phyloP scores from a whole-genome alignment of 78 protist genomes.

The Trichosphaerium sp. region DNA sequence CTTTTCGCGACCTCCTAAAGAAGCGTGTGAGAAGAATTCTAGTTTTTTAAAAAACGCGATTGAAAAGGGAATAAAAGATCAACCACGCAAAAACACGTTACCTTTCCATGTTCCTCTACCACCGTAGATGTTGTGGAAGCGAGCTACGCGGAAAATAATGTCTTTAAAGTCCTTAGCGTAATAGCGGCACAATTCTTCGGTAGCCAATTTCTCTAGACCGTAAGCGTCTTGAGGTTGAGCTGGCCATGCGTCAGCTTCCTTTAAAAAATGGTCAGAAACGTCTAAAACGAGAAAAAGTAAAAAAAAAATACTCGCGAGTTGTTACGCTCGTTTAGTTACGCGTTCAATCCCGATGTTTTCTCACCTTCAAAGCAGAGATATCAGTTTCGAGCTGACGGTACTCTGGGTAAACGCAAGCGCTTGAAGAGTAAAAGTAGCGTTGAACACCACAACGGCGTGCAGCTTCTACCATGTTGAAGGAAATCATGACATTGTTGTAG shows the following conservation, averaged over 20 bases:
- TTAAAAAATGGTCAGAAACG: constrained; percentile 16
- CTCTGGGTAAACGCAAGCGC: constrained; percentile 78
- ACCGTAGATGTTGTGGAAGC: constrained; percentile 86
- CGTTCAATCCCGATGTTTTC: no score
- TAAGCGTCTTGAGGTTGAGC: constrained; percentile 80
- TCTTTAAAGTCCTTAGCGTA: constrained; percentile 49
- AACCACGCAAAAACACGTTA: no score
- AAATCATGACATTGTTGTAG: no score
- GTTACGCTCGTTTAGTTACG: no score
- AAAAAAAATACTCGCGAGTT: no score
- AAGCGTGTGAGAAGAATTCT: no score
- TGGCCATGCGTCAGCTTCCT: constrained; percentile 75
- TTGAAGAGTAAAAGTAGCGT: constrained; percentile 53
- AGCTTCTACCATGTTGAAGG: constrained; percentile 67
- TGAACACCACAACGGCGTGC: constrained; percentile 21
- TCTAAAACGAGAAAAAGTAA: no score
- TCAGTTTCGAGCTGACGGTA: constrained; percentile 33
- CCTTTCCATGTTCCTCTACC: constrained; percentile 74
- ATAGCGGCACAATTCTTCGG: constrained; percentile 57
- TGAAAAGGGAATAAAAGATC: no score
- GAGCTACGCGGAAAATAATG: constrained; percentile 34
- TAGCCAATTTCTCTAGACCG: constrained; percentile 72
- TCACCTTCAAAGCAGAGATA: no score
- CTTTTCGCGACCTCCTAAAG: constrained; percentile 80
- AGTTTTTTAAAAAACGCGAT: no score